A percentile compares a stretch with the other conserved stretches of the same genome.
These are phyloP conservation scores for Colletotrichum eleusines DNA, from an alignment of 2,329 filamentous ascomycete genomes.

Conservation along the genomic window DNA sequence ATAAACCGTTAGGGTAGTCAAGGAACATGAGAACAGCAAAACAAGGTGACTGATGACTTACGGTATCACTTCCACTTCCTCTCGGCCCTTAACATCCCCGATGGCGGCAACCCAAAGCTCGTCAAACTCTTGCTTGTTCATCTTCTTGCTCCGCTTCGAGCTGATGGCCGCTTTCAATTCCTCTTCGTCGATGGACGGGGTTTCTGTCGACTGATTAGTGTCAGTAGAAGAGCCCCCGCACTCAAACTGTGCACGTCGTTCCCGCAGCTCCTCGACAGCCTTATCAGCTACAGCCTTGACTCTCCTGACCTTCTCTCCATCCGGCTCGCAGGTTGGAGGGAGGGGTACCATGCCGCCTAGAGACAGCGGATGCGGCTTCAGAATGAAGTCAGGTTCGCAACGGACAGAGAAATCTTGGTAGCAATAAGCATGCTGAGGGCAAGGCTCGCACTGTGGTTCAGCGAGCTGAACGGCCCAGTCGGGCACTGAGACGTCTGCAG, in stretches of 20 bases:
- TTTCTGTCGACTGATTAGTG: slow-evolving; percentile 68
- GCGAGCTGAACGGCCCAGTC: slow-evolving; percentile 77
- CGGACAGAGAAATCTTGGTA: slow-evolving; percentile 80
- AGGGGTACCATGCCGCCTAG: slow-evolving; percentile 85
- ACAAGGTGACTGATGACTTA: slow-evolving; percentile 59
- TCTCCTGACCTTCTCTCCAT: slow-evolving; percentile 89
- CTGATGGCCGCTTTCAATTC: slow-evolving; percentile 83
- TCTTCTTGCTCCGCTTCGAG: slow-evolving; percentile 82
- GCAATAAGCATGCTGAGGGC: slow-evolving; percentile 91
- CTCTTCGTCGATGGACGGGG: slow-evolving; percentile 72
- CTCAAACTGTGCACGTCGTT: slow-evolving; percentile 89
- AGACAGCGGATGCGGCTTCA: slow-evolving; percentile 86
- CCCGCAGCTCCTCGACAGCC: slow-evolving; percentile 86
- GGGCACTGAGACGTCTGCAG: slow-evolving; percentile 69
- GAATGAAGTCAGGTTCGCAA: slow-evolving; percentile 89
- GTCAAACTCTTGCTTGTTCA: slow-evolving; percentile 91
- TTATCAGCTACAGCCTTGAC: slow-evolving; percentile 90
- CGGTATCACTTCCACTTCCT: slow-evolving; percentile 70
- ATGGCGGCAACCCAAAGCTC: slow-evolving; percentile 84
- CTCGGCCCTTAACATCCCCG: slow-evolving; percentile 74
- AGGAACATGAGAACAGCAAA: slow-evolving; percentile 24
- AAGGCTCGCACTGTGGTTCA: slow-evolving; percentile 87
- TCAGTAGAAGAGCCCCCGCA: slow-evolving; percentile 80
- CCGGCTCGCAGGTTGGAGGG: slow-evolving; percentile 92
- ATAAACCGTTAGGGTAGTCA: slow-evolving; percentile 8